These are phyloP conservation scores for Xylaria sp. DNA, from an alignment of 2,329 filamentous ascomycete genomes.

Conservation along the genomic window DNA sequence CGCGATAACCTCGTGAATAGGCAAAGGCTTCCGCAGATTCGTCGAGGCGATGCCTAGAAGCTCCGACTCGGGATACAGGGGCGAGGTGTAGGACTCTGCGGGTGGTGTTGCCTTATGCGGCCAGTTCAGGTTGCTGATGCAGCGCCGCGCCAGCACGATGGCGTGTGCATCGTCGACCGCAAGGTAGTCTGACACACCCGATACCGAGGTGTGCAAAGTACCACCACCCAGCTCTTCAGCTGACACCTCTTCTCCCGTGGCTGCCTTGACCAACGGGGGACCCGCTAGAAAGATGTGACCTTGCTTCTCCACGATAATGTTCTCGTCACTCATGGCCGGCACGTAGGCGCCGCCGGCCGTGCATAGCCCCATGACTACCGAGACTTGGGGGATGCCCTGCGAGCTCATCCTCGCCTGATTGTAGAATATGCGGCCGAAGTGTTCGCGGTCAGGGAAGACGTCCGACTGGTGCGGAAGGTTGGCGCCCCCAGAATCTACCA, in stretches of 20 bases:
- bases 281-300: slow-evolving; percentile 98
- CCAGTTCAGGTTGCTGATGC: slow-evolving; percentile 91
- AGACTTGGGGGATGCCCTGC: slow-evolving; percentile 88
- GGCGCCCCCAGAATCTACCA: slow-evolving; percentile 94
- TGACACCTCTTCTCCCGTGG: slow-evolving; percentile 90
- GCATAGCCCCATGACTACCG: slow-evolving; percentile 96
- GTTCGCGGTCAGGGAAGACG: slow-evolving; percentile 93
- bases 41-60: slow-evolving; percentile 89
- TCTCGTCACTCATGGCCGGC: slow-evolving; percentile 96
- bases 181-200: slow-evolving; percentile 94
- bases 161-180: slow-evolving; percentile 95
- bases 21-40: slow-evolving; percentile 86
- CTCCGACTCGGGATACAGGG: slow-evolving; percentile 82
- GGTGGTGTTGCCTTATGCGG: slow-evolving; percentile 62
- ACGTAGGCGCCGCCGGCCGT: slow-evolving; percentile 97
- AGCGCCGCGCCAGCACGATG: slow-evolving; percentile 83
- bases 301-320: slow-evolving; percentile 93
- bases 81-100: slow-evolving; percentile 71
- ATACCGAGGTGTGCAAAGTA: slow-evolving; percentile 87
- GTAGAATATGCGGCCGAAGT: slow-evolving; percentile 98
- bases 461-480: slow-evolving; percentile 95
- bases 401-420: slow-evolving; percentile 96
- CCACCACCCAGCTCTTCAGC: slow-evolving; percentile 93
- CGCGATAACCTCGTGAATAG: slow-evolving; percentile 90
- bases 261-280: slow-evolving; percentile 93